Base-by-base conservation (phyloP, 1,284 basidiomycete genomes). In the Amylostereum areolatum region DNA sequence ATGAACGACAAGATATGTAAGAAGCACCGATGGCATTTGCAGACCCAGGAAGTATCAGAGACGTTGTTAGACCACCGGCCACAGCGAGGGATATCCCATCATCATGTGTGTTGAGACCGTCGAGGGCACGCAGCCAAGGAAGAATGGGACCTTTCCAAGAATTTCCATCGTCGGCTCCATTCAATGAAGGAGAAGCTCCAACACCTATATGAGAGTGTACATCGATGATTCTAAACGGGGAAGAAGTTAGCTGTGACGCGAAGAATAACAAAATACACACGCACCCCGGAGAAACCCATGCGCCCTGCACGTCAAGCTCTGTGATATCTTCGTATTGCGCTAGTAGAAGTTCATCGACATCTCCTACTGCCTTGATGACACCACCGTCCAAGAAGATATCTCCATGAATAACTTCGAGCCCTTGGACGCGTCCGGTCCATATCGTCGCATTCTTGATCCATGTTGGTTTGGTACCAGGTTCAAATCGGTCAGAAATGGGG, bases 1-100 rank as follows among this genome's bases (percentile, higher is more conserved):
- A 30, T 9, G 46, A 27, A 24, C 5, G 9, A 11, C 25, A 29
- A 8, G 35, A n/a, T 8, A 12, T 11, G 27, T 4, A 24, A 24
- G 27, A 41, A 41, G n/a, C 55, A 77, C 80, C 80, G 24, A 84
- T 80, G 10, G 74, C 75, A 60, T 77, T 67, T 25, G 70, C 74
- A 7, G 74, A 78, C 1, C 83, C 81, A 0, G 81, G 83, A 1
- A 84, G 68, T 11, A 85, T 68, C 45, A 89, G 73, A 1, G 85
- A 75, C 2, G 85, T 84, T 0, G 88, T 90, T 18, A 90, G 77
- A 5, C 81, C 81, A 4, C 84, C 84, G 12, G 82, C 66, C 41
- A 84, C 73, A 3, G 79, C 75, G 7, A 81, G 66, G 2, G 55
- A 65, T 62, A 80, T 83, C 4, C 78, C 69, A 33, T 78, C 55